Evolutionary conservation across 1,284 basidiomycete species (phyloP).

Genomic region (Ustilago sp.): DNA sequence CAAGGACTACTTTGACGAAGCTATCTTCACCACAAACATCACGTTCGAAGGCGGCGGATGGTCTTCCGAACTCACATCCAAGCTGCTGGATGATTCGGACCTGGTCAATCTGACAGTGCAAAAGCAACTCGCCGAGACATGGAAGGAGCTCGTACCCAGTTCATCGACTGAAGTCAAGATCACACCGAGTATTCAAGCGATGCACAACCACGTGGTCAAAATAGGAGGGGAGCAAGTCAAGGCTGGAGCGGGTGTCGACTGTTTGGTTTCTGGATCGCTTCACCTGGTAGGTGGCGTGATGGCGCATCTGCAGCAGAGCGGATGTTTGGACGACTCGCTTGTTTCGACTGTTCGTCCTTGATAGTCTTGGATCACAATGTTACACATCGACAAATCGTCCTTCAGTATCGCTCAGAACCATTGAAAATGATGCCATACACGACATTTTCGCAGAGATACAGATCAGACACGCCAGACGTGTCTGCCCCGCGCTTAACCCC

Average conservation of each 20-base stretch:
- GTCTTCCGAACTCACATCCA: slow-evolving; percentile 75
- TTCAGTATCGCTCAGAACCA: too few species aligned
- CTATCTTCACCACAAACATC: slow-evolving; percentile 95
- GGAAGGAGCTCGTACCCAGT: slow-evolving; percentile 42
- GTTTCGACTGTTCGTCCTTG: slow-evolving; percentile 38
- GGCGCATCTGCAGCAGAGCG: slow-evolving; percentile 70
- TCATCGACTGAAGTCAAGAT: slow-evolving; percentile 73
- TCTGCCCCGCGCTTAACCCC: too few species aligned
- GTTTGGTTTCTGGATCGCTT: slow-evolving; percentile 90
- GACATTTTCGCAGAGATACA: too few species aligned
- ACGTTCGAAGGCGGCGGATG: slow-evolving; percentile 89
- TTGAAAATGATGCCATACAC: too few species aligned
- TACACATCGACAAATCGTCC: too few species aligned
- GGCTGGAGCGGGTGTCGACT: slow-evolving; percentile 72
- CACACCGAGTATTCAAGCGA: slow-evolving; percentile 88
- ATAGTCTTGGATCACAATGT: neutral
- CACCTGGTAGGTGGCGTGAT: slow-evolving; percentile 95
- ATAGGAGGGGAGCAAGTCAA: slow-evolving; percentile 73
- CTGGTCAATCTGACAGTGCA: slow-evolving; percentile 60
- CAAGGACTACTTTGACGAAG: slow-evolving; percentile 77
- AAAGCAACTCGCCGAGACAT: slow-evolving; percentile 56
- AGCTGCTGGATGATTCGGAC: slow-evolving; percentile 55
- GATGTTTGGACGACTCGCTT: slow-evolving; percentile 59
- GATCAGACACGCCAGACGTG: too few species aligned
- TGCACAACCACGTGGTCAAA: slow-evolving; percentile 68